A percentile compares a stretch with the other conserved stretches of the same genome.
Conservation (phyloP, 2,329 filamentous ascomycete genomes). For the Colletotrichum lindemuthianum region DNA sequence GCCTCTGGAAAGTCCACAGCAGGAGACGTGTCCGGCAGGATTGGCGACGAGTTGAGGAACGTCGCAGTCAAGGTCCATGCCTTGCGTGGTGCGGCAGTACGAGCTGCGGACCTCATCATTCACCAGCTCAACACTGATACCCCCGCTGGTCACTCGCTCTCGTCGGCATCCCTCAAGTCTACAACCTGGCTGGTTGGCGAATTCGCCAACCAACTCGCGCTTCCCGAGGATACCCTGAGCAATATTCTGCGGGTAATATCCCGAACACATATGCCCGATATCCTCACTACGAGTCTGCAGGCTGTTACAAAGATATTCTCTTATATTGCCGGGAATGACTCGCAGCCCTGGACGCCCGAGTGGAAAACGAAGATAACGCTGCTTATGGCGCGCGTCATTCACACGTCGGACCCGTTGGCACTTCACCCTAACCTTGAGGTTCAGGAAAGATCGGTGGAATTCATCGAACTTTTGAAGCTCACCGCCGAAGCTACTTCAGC, state of each 20-base stretch:
- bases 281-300: constrained; percentile 84
- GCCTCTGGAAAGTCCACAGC: constrained; percentile 42
- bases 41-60: constrained; percentile 88
- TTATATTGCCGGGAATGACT: constrained; percentile 72
- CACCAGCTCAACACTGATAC: constrained; percentile 64
- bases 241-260: constrained; percentile 76
- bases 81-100: constrained; percentile 81
- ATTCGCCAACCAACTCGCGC: constrained; percentile 77
- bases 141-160: constrained; percentile 65
- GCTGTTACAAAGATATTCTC: constrained; percentile 88
- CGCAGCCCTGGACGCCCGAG: constrained; percentile 75
- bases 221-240: constrained; percentile 77
- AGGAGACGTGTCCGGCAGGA: constrained; percentile 70
- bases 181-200: constrained; percentile 90
- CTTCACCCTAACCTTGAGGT: constrained; percentile 91
- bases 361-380: constrained; percentile 80
- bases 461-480: constrained; percentile 87
- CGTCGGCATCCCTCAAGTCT: constrained; percentile 75
- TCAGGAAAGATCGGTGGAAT: constrained; percentile 93
- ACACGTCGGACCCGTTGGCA: constrained; percentile 82
- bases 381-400: constrained; percentile 82
- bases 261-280: constrained; percentile 66
- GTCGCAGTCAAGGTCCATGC: constrained; percentile 91
- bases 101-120: constrained; percentile 82
- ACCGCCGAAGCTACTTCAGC: constrained; percentile 82